A percentile compares a stretch with the other conserved stretches of the same genome.
phyloP scores from a whole-genome alignment of 495 filamentous ascomycete species.

The Glutinoglossum americanum region DNA sequence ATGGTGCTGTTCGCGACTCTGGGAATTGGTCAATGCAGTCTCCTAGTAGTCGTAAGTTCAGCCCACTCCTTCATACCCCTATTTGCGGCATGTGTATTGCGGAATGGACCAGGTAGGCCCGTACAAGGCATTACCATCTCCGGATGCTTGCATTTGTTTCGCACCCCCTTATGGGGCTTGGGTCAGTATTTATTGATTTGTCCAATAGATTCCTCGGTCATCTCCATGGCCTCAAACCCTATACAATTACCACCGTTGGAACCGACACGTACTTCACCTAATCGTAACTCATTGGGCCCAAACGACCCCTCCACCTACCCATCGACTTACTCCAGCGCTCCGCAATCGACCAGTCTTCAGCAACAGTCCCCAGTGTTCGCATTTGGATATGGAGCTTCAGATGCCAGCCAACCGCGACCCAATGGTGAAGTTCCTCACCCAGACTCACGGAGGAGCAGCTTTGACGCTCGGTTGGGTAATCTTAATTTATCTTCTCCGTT shows the following conservation, averaged over 20 bases:
- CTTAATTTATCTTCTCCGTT: conserved; percentile 47
- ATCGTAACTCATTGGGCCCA: not conserved
- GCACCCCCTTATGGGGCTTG: not conserved
- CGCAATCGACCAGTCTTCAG: not conserved
- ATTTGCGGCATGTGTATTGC: not conserved
- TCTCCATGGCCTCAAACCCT: conserved; percentile 2
- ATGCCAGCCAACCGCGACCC: not conserved
- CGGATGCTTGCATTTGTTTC: not conserved
- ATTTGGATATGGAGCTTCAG: not conserved
- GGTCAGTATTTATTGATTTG: not conserved
- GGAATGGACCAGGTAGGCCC: not conserved
- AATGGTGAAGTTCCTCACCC: conserved; percentile 3
- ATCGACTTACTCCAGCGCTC: not conserved
- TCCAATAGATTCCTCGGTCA: conserved; percentile 5
- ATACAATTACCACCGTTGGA: conserved; percentile 4
- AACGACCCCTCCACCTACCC: not conserved
- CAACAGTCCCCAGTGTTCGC: not conserved
- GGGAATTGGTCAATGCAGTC: conserved; percentile 9
- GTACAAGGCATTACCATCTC: not conserved
- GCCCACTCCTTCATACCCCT: not conserved
- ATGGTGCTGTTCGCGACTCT: conserved; percentile 5
- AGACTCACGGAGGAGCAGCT: conserved; percentile 47
- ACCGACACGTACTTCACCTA: conserved; percentile 3
- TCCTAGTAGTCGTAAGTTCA: conserved; percentile 5
- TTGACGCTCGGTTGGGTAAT: conserved; percentile 56